A percentile compares a stretch with the other conserved stretches of the same genome.
These are phyloP conservation scores for Spergularia marina DNA, from an alignment of 148 eudicot genomes.

Conservation along the genomic window DNA sequence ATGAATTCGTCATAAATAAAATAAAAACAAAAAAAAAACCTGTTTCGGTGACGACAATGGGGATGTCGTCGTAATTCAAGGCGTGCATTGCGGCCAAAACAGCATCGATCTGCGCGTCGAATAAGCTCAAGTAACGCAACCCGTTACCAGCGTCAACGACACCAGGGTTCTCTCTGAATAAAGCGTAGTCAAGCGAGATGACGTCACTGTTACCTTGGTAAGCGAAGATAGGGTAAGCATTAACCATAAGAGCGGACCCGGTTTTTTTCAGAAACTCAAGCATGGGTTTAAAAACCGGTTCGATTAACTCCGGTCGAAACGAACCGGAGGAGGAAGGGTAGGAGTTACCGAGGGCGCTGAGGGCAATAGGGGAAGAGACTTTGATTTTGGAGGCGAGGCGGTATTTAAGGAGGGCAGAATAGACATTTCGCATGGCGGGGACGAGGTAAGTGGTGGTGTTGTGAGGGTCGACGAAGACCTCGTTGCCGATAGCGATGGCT, in stretches of 20 bases:
- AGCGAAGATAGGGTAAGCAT: conserved; percentile 88
- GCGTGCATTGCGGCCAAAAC: conserved; percentile 85
- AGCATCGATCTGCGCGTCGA: conserved; percentile 90
- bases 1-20: no score
- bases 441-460: conserved; percentile 61
- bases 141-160: conserved; percentile 66
- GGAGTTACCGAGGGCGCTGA: conserved; percentile 57
- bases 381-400: conserved; percentile 45
- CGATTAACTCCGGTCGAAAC: conserved; percentile 52
- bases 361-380: conserved; percentile 79
- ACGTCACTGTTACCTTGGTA: conserved; percentile 77
- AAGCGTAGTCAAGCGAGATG: conserved; percentile 73
- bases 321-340: conserved; percentile 84
- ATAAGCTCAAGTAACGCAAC: conserved; percentile 52
- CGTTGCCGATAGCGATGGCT: conserved; percentile 82
- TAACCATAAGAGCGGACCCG: conserved; percentile 67
- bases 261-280: conserved; percentile 53
- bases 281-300: conserved; percentile 69
- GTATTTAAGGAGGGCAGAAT: conserved; percentile 45
- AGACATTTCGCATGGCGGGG: conserved; percentile 70
- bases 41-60: conserved; percentile 68
- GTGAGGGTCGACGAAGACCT: conserved; percentile 71
- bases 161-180: conserved; percentile 73
- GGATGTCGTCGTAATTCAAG: conserved; percentile 55
- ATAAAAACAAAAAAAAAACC: not conserved